These are phyloP conservation scores for Quercus agrifolia DNA, from an alignment of 306 rosid genomes.

Conservation along the genomic window DNA sequence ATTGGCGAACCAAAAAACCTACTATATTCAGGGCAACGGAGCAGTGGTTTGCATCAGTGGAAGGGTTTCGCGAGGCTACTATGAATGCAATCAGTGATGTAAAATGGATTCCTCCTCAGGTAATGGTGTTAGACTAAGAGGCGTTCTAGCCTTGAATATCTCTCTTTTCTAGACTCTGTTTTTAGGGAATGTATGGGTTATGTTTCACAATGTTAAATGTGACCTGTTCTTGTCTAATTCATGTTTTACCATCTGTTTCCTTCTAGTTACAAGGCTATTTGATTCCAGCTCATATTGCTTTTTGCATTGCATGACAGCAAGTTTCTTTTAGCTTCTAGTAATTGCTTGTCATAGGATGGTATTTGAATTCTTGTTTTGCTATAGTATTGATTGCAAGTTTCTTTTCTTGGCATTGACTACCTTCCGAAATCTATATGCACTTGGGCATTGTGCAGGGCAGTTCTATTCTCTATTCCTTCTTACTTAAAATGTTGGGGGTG, in stretches of 20 bases:
- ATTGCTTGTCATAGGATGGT: background rate
- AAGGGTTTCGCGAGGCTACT: slow-evolving; percentile 82
- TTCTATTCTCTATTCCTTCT: background rate
- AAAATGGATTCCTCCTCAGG: slow-evolving; percentile 97
- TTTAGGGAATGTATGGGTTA: slow-evolving; percentile 1
- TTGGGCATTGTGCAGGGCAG: background rate
- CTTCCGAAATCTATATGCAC: background rate
- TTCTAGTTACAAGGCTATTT: background rate
- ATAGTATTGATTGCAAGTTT: background rate
- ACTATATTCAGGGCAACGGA: slow-evolving; percentile 98
- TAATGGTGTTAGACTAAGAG: slow-evolving; percentile 26
- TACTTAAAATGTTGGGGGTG: background rate
- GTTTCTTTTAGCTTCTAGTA: background rate
- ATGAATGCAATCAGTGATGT: slow-evolving; percentile 78
- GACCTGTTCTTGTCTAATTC: background rate
- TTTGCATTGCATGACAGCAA: background rate
- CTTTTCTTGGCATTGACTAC: background rate
- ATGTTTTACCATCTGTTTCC: background rate
- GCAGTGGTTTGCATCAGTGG: slow-evolving; percentile 99
- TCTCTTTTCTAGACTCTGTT: slow-evolving; percentile 9
- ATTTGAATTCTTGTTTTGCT: background rate
- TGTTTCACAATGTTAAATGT: background rate
- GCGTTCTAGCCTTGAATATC: slow-evolving; percentile 7
- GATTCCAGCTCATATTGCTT: background rate
- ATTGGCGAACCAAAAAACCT: slow-evolving; percentile 95